Evolutionary conservation across 2,329 filamentous ascomycete species (phyloP).

Genomic region (Cladophialophora yegresii): DNA sequence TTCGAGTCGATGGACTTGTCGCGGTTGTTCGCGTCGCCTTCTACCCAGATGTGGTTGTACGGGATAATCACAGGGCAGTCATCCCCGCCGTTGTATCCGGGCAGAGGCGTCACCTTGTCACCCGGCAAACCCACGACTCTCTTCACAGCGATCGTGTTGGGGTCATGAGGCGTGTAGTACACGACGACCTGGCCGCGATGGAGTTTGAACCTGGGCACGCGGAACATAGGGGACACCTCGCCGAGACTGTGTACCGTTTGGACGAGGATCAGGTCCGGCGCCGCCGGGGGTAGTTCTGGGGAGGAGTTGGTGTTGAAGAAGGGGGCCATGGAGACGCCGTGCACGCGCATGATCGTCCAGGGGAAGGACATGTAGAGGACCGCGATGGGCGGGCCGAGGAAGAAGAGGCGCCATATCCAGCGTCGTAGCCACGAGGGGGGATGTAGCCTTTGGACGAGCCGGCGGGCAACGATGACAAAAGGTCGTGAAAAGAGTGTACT

Average conservation of each 20-base stretch:
- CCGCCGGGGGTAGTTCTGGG: constrained; percentile 46
- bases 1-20: constrained; percentile 79
- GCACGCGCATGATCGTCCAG: constrained; percentile 47
- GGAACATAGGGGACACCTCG: background rate
- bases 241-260: constrained; percentile 20
- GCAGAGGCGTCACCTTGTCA: constrained; percentile 69
- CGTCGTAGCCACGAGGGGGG: constrained; percentile 11
- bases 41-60: constrained; percentile 87
- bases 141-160: constrained; percentile 67
- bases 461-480: background rate
- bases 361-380: constrained; percentile 47
- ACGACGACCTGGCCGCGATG: constrained; percentile 74
- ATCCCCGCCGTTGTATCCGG: constrained; percentile 58
- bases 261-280: constrained; percentile 45
- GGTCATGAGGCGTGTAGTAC: constrained; percentile 47
- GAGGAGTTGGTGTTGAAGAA: constrained; percentile 68
- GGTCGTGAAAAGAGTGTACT: background rate
- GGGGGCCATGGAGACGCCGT: constrained; percentile 70
- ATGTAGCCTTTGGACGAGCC: background rate
- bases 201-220: constrained; percentile 54
- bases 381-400: constrained; percentile 43
- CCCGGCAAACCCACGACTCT: constrained; percentile 78
- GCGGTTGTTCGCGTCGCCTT: constrained; percentile 76
- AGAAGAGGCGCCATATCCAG: constrained; percentile 28
- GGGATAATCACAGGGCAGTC: constrained; percentile 65